Conservation (phyloP, 2,329 filamentous ascomycete genomes). For the Diaporthe citri region DNA sequence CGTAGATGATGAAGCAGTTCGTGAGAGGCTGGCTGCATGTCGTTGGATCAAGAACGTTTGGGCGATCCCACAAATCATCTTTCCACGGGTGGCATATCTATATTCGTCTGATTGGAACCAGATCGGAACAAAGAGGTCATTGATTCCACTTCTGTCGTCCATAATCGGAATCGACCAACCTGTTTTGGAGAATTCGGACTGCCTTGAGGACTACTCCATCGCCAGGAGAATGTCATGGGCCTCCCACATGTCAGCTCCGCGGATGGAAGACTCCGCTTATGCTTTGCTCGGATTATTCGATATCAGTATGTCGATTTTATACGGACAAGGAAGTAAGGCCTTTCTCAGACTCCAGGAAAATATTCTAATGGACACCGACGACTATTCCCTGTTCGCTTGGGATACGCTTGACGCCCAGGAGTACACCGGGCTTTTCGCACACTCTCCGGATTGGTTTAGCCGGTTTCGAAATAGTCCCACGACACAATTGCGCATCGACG, state of each 20-base stretch:
- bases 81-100: not conserved
- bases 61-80: constrained; percentile 8
- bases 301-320: constrained; percentile 29
- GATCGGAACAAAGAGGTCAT: not conserved
- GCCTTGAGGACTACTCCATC: constrained; percentile 10
- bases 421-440: constrained; percentile 19
- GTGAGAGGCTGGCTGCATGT: not conserved
- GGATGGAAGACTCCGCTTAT: constrained; percentile 32
- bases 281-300: constrained; percentile 37
- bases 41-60: constrained; percentile 14
- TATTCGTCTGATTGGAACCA: not conserved
- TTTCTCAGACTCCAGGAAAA: constrained; percentile 37
- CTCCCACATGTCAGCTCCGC: not conserved
- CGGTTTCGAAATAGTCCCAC: not conserved
- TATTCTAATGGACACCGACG: constrained; percentile 28
- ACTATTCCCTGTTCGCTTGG: constrained; percentile 18
- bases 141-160: not conserved
- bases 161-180: not conserved
- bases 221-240: constrained; percentile 33
- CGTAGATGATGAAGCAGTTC: not conserved
- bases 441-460: constrained; percentile 11
- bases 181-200: not conserved
- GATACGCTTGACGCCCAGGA: not conserved
- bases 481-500: not conserved
- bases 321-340: constrained; percentile 25